These are phyloP conservation scores for Trametes gibbosa DNA, from an alignment of 768 basidiomycete species.

Conservation along the genomic window DNA sequence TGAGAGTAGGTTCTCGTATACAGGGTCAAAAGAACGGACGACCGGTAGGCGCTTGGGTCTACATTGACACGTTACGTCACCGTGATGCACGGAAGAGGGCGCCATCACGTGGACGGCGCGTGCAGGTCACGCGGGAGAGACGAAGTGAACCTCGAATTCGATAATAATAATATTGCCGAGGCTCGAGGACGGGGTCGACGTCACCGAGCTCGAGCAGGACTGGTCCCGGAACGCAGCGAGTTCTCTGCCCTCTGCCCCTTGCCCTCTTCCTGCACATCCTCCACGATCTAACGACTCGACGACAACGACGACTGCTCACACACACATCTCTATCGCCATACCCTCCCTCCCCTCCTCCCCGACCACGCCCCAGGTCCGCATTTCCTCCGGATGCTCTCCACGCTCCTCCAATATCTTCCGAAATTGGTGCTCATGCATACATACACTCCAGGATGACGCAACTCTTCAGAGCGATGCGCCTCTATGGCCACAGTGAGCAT, in stretches of 20 bases:
- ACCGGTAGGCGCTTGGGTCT: too few species aligned
- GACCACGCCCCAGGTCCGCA: conserved; percentile 8
- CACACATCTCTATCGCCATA: neutral
- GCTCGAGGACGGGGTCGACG: neutral
- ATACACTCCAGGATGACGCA: conserved; percentile 30
- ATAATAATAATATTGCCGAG: too few species aligned
- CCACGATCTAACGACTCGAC: conserved; percentile 13
- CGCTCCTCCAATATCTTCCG: neutral
- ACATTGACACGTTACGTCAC: too few species aligned
- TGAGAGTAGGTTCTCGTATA: too few species aligned
- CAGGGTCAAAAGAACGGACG: too few species aligned
- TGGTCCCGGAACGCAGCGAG: neutral
- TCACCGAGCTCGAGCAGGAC: neutral
- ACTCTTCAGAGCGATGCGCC: conserved; percentile 34
- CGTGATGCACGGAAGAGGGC: too few species aligned
- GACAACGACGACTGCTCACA: conserved; percentile 7
- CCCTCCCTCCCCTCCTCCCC: neutral
- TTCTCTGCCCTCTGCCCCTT: conserved; percentile 17
- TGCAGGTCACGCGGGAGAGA: neutral
- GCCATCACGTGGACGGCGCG: neutral
- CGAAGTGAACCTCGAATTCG: neutral
- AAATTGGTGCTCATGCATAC: neutral
- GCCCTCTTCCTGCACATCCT: neutral
- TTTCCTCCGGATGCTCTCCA: neutral
- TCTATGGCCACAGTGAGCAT: conserved; percentile 29